Evolutionary conservation across 441 rosid species (phyloP), one percentile per base, ranked within the genome.

Genomic region (Erodium moschatum): DNA sequence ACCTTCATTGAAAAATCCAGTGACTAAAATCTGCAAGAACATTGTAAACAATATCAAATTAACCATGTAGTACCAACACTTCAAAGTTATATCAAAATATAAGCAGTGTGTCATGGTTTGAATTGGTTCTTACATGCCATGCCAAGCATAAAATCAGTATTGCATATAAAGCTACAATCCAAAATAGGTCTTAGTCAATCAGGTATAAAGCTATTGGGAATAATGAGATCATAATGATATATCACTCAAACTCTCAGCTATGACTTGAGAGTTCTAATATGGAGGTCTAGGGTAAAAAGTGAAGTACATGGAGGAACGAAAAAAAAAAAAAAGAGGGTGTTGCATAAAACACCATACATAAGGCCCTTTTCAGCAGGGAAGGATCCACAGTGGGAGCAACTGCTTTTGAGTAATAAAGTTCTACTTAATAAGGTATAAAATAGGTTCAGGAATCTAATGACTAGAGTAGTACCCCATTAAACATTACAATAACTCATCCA

Each of bases 1-100:
- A 74, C 83, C 88, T 48, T 85, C 85, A 58, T 70, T 85, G 78
- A 95, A 90, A 79, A 83, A 78, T 70, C 99, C 99, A 65, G 95
- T 85, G 66, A 95, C 76, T 46, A 95, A 82, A 79, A 95, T 82
- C 99, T 95, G 91, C 77, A 84, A 68, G 42, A 75, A 74, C 21
- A 56, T 56, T 56, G 70, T 21, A 69, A 40, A 42, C 19, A 73
- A 52, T 61, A 38, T 79, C 69, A 76, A 73, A 67, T 1, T 35
- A 35, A 35, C 3, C 29, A 68, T 40, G 10, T 40, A 20, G 27
- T 44, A 18, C 29, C 52, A 27, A 44, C 27, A 19, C 27, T 58
- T 58, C 13, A 58, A 56, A 13, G 18, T 46, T 16, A 46, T 12
- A 11, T 46, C 15, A 12, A 18, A 56, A 56, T 56, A 19, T 56